Conservation (phyloP, 164 flowering plant genomes). For the Magnolia kwangsiensis region DNA sequence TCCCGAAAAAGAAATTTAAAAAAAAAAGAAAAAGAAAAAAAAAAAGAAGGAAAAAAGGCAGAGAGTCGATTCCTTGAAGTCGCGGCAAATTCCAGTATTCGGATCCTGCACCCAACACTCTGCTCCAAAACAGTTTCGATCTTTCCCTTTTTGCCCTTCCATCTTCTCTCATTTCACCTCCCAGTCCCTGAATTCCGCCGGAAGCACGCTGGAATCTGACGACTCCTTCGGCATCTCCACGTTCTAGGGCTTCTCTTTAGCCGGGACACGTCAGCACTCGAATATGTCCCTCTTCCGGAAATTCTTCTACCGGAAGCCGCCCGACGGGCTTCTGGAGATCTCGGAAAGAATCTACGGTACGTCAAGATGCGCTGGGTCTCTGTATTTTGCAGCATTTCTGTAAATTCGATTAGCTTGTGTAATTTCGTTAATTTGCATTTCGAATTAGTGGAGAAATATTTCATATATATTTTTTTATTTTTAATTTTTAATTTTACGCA, state of each 20-base stretch:
- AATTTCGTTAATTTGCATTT: neutral
- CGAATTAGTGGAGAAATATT: neutral
- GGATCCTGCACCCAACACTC: constrained; percentile 2
- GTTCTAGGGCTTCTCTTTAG: constrained; percentile 16
- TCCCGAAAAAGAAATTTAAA: neutral
- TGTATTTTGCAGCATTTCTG: neutral
- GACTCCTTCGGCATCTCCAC: neutral
- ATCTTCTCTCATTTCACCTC: neutral
- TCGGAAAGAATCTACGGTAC: constrained; percentile 54
- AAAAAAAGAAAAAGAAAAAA: too few relatives aligned
- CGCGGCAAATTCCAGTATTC: constrained; percentile 18
- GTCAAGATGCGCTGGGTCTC: neutral
- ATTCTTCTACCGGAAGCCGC: constrained; percentile 55
- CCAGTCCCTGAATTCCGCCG: neutral
- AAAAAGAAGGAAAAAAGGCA: neutral
- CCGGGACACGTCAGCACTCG: neutral
- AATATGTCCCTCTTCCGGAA: constrained; percentile 52
- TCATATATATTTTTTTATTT: too few relatives aligned
- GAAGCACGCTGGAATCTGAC: constrained; percentile 4
- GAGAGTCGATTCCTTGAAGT: constrained; percentile 13
- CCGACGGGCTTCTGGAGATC: constrained; percentile 62
- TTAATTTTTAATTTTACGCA: too few relatives aligned
- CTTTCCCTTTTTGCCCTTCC: neutral
- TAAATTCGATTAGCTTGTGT: neutral
- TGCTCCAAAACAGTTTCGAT: constrained; percentile 2